Percentiles rank a stretch among this genome's conserved stretches.
These are phyloP conservation scores for Albatrellus sp. DNA, from an alignment of 1,284 basidiomycete genomes.

Conservation along the genomic window DNA sequence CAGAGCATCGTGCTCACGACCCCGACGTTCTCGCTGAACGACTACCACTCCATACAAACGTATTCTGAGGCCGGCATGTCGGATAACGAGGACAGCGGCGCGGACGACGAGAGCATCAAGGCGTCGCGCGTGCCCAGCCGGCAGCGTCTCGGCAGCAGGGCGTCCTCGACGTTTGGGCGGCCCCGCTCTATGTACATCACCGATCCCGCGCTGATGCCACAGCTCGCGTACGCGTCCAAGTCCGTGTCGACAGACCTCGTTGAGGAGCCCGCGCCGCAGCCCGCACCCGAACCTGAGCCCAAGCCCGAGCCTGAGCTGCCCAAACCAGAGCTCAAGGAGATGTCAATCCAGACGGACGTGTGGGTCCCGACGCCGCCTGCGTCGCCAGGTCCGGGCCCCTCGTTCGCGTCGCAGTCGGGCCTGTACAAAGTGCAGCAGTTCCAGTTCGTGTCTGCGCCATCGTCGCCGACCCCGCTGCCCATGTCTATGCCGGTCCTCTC, in stretches of 20 bases:
- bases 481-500: slow-evolving; percentile 17
- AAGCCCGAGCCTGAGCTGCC: slow-evolving; percentile 18
- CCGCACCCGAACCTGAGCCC: slow-evolving; percentile 7
- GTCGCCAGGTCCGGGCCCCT: slow-evolving; percentile 14
- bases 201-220: not conserved
- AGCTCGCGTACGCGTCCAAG: slow-evolving; percentile 26
- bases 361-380: slow-evolving; percentile 36
- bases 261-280: not conserved
- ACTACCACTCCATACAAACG: slow-evolving; percentile 67
- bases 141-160: slow-evolving; percentile 14
- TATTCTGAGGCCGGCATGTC: slow-evolving; percentile 58
- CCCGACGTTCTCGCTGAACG: slow-evolving; percentile 40
- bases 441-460: slow-evolving; percentile 55
- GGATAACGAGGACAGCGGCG: slow-evolving; percentile 29
- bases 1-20: slow-evolving; percentile 59
- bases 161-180: slow-evolving; percentile 13
- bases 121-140: slow-evolving; percentile 36
- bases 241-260: slow-evolving; percentile 21
- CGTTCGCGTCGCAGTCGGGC: slow-evolving; percentile 8
- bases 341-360: slow-evolving; percentile 67
- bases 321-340: slow-evolving; percentile 56
- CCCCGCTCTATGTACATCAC: slow-evolving; percentile 11
- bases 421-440: slow-evolving; percentile 42
- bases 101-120: slow-evolving; percentile 55
- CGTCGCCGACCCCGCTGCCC: slow-evolving; percentile 24